Conservation (phyloP, 495 filamentous ascomycete species). For the Lasiosphaeria hispida region DNA sequence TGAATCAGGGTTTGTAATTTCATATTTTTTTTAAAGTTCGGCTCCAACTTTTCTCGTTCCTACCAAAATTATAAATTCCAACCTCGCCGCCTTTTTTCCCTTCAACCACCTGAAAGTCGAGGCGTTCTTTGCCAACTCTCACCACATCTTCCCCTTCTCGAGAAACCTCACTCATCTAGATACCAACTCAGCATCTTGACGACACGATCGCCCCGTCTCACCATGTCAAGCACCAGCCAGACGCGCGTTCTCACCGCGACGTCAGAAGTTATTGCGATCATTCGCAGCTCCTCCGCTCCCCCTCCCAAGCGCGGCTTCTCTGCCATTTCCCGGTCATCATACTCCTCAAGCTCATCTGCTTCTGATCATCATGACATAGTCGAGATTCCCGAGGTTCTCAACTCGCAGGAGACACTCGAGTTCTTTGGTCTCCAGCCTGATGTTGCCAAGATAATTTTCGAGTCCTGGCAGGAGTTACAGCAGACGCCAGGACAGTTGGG, state of each 20-base stretch:
- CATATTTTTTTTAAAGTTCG: too few relatives aligned
- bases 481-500: constrained; percentile 13
- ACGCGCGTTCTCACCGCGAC: not conserved
- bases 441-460: constrained; percentile 5
- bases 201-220: not conserved
- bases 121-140: too few relatives aligned
- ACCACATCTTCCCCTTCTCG: too few relatives aligned
- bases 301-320: constrained; percentile 3
- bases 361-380: constrained; percentile 8
- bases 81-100: too few relatives aligned
- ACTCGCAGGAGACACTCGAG: constrained; percentile 12
- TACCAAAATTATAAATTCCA: too few relatives aligned
- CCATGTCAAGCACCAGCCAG: not conserved
- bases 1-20: too few relatives aligned
- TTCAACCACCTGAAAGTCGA: too few relatives aligned
- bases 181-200: too few relatives aligned
- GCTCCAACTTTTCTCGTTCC: too few relatives aligned
- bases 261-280: not conserved
- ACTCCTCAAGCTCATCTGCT: constrained; percentile 3
- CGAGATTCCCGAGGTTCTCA: constrained; percentile 15
- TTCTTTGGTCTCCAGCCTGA: constrained; percentile 9
- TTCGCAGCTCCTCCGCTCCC: not conserved
- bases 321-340: not conserved
- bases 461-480: constrained; percentile 8
- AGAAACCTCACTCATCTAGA: not conserved